phyloP scores from a whole-genome alignment of 1,284 basidiomycete genomes.

The Farysia itapuensis region DNA sequence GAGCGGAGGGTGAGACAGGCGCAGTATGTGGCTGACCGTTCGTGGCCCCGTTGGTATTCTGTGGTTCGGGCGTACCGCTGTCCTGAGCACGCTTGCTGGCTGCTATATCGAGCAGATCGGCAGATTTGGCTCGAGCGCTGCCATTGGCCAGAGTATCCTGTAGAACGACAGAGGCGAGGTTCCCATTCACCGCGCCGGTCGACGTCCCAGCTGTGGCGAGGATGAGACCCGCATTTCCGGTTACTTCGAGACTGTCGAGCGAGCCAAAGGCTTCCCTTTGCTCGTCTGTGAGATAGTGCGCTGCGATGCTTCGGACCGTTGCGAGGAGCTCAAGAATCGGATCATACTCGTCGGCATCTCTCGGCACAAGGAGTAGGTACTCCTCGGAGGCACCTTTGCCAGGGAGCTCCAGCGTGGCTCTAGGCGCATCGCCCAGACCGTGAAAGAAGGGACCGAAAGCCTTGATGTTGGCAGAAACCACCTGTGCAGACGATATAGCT shows the following conservation, averaged over 20 bases:
- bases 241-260: conserved; percentile 48
- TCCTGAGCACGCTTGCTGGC: conserved; percentile 11
- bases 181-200: conserved; percentile 6
- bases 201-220: conserved; percentile 7
- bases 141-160: not conserved
- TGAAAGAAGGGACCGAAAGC: conserved; percentile 42
- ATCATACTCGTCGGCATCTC: conserved; percentile 55
- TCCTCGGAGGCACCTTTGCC: conserved; percentile 38
- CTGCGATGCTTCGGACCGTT: conserved; percentile 44
- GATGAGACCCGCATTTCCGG: conserved; percentile 44
- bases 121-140: conserved; percentile 28
- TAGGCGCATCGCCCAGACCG: conserved; percentile 26
- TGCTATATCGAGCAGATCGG: conserved; percentile 23
- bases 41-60: conserved; percentile 4
- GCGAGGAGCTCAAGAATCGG: conserved; percentile 54
- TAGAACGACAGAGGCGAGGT: conserved; percentile 4
- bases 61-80: conserved; percentile 16
- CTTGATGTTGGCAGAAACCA: conserved; percentile 34
- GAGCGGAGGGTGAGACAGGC: conserved; percentile 16
- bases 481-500: conserved; percentile 18
- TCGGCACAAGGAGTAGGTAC: conserved; percentile 47
- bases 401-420: conserved; percentile 47
- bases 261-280: conserved; percentile 42
- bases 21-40: conserved; percentile 11
- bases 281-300: conserved; percentile 40